These are phyloP conservation scores for Friedmanniomyces simplex DNA, from an alignment of 495 filamentous ascomycete genomes.

Conservation along the genomic window DNA sequence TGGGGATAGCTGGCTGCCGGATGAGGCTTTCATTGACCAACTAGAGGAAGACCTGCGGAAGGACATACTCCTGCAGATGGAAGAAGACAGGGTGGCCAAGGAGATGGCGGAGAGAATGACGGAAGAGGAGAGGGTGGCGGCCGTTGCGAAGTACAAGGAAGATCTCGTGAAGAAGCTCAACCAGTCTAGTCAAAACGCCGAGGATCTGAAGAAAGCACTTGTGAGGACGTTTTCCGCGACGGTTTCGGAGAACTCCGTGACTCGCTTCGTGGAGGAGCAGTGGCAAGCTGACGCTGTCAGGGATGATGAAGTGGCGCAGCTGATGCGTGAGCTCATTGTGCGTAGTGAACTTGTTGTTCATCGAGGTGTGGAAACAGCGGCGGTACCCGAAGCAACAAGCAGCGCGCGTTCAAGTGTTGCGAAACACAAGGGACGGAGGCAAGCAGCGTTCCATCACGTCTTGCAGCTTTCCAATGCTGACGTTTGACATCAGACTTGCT, in stretches of 20 bases:
- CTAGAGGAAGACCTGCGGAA: not conserved
- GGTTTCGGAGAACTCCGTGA: constrained; percentile 13
- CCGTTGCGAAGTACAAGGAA: constrained; percentile 11
- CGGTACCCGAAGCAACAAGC: not conserved
- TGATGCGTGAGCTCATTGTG: constrained; percentile 22
- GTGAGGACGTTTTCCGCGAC: constrained; percentile 23
- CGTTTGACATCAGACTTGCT: too few species aligned
- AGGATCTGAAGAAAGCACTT: constrained; percentile 15
- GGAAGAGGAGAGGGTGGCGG: not conserved
- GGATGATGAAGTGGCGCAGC: constrained; percentile 30
- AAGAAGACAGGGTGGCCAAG: not conserved
- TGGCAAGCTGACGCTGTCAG: constrained; percentile 19
- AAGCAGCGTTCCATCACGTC: not conserved
- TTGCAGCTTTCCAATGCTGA: too few species aligned
- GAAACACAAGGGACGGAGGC: not conserved
- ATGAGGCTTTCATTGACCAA: not conserved
- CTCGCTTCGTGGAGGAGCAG: constrained; percentile 15
- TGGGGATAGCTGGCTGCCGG: not conserved
- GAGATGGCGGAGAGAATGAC: not conserved
- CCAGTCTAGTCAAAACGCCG: constrained; percentile 1
- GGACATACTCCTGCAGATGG: not conserved
- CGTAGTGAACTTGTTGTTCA: constrained; percentile 11
- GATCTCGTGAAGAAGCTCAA: constrained; percentile 3
- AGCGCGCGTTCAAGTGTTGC: not conserved
- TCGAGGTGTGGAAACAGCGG: not conserved